A percentile compares a stretch with the other conserved stretches of the same genome.
Evolutionary conservation across 2,329 filamentous ascomycete species (phyloP).

Genomic region (Colletotrichum sp.): DNA sequence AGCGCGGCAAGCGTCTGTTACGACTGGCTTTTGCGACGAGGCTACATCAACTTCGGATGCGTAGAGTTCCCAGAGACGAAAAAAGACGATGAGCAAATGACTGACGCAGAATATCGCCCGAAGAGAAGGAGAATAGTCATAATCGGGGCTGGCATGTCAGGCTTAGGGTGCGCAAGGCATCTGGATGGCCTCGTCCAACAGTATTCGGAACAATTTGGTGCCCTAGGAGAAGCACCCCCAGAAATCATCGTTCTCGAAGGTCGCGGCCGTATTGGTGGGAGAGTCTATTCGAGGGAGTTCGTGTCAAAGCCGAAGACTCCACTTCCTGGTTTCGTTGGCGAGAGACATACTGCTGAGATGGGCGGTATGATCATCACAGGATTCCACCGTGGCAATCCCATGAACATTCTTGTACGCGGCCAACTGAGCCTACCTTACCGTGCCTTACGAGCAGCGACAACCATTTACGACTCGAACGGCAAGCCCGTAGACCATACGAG

Average conservation of each 20-base stretch:
- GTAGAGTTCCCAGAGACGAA: conserved; percentile 64
- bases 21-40: conserved; percentile 87
- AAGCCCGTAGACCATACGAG: conserved; percentile 76
- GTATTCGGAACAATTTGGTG: conserved; percentile 70
- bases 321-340: conserved; percentile 58
- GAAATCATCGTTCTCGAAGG: conserved; percentile 85
- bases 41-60: conserved; percentile 97
- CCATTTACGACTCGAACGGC: conserved; percentile 86
- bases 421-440: conserved; percentile 90
- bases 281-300: conserved; percentile 84
- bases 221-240: conserved; percentile 70
- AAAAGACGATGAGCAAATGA: conserved; percentile 39
- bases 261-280: conserved; percentile 83
- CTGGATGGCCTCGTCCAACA: conserved; percentile 85
- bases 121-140: conserved; percentile 73
- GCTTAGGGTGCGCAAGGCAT: conserved; percentile 89
- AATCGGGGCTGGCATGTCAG: conserved; percentile 93
- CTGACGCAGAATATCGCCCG: conserved; percentile 37
- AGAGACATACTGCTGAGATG: conserved; percentile 87
- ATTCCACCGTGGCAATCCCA: conserved; percentile 92
- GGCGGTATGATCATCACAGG: conserved; percentile 98
- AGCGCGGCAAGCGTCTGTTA: conserved; percentile 87
- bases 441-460: conserved; percentile 77
- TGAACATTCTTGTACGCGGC: conserved; percentile 88
- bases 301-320: conserved; percentile 59